Percentiles rank a stretch among this genome's conserved stretches.
These are phyloP conservation scores for Nitzschia sp. DNA, from an alignment of 108 stramenopile species.

Conservation along the genomic window DNA sequence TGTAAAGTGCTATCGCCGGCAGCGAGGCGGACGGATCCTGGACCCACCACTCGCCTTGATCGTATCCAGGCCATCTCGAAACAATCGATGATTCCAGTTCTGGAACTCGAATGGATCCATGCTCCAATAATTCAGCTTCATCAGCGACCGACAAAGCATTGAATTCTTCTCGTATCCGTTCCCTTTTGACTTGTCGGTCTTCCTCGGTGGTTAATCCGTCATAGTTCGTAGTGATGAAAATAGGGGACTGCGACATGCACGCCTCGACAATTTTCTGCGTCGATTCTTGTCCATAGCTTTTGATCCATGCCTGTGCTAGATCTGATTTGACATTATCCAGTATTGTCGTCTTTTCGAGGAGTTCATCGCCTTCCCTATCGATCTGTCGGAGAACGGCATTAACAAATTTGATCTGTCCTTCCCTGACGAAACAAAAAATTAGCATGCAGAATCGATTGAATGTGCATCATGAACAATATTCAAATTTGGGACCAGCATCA, in stretches of 20 bases:
- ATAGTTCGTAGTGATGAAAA: constrained; percentile 63
- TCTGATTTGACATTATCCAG: constrained; percentile 65
- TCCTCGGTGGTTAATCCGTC: not conserved
- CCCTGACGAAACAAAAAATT: constrained; percentile 8
- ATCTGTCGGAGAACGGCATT: constrained; percentile 78
- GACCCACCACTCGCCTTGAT: constrained; percentile 83
- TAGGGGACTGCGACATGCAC: constrained; percentile 54
- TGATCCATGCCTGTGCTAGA: constrained; percentile 53
- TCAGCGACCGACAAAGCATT: constrained; percentile 19
- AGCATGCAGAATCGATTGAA: not conserved
- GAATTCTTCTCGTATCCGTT: constrained; percentile 30
- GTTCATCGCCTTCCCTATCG: constrained; percentile 37
- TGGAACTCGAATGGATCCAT: constrained; percentile 61
- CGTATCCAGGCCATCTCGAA: constrained; percentile 62
- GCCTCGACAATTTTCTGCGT: constrained; percentile 52
- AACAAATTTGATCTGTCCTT: constrained; percentile 74
- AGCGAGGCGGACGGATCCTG: constrained; percentile 80
- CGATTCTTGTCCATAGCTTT: constrained; percentile 55
- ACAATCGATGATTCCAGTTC: constrained; percentile 37
- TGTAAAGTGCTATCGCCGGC: constrained; percentile 65
- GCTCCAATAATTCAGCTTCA: constrained; percentile 51
- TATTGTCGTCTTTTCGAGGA: constrained; percentile 45
- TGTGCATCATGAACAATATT: too few relatives aligned
- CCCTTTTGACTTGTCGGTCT: constrained; percentile 11
- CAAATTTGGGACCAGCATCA: too few relatives aligned